Conservation (phyloP, 2,329 filamentous ascomycete genomes). For the Arthrinium phaeospermum region DNA sequence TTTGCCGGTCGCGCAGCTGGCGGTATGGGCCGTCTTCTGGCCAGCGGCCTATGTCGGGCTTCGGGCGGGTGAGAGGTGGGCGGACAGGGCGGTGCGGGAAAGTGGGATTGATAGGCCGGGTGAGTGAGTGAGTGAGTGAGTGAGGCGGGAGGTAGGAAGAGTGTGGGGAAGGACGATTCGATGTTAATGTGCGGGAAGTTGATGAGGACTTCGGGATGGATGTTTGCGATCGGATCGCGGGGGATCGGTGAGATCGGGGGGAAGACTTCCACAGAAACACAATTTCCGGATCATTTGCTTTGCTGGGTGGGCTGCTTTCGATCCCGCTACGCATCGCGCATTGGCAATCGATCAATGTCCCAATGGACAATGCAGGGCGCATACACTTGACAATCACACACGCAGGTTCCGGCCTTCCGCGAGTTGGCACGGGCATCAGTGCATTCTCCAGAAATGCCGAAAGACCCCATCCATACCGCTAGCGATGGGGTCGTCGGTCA, state of each 20-base stretch:
- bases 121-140: background rate
- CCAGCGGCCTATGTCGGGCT: constrained; percentile 21
- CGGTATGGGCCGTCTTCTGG: constrained; percentile 25
- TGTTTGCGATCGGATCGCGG: background rate
- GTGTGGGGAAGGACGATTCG: background rate
- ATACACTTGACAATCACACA: background rate
- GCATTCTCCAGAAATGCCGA: background rate
- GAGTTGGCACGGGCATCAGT: background rate
- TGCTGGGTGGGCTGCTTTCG: background rate
- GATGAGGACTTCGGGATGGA: background rate
- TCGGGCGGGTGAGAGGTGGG: constrained; percentile 22
- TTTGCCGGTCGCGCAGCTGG: constrained; percentile 19
- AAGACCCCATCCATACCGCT: background rate
- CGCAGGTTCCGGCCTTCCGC: background rate
- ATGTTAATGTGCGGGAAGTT: background rate
- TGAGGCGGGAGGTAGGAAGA: background rate
- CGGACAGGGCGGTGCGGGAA: constrained; percentile 19
- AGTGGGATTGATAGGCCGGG: constrained; percentile 20
- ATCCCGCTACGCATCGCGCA: background rate
- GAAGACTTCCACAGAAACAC: background rate
- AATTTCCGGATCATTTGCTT: background rate
- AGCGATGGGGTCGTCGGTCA: background rate
- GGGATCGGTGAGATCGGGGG: background rate
- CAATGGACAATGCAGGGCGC: background rate
- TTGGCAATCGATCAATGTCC: background rate